Evolutionary conservation across 768 basidiomycete genomes (phyloP).

Genomic region (Crucibulum laeve): DNA sequence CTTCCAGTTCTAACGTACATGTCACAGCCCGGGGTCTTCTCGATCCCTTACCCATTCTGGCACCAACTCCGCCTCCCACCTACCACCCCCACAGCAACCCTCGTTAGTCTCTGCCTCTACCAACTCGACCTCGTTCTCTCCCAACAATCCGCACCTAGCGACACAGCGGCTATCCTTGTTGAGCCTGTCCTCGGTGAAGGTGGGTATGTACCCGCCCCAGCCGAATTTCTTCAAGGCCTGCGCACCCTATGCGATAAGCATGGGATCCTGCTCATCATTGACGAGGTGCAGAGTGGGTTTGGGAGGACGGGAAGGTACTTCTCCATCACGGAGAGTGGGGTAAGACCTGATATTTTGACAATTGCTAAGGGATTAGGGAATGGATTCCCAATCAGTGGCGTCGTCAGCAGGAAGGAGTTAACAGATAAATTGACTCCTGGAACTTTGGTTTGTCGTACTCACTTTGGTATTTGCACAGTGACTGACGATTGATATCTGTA

Average conservation of each 20-base stretch:
- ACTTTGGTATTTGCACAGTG: neutral
- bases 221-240: slow-evolving; percentile 75
- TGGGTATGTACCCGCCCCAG: slow-evolving; percentile 87
- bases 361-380: slow-evolving; percentile 93
- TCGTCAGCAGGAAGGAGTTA: slow-evolving; percentile 75
- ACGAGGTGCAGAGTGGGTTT: slow-evolving; percentile 90
- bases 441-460: slow-evolving; percentile 53
- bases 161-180: slow-evolving; percentile 91
- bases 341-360: slow-evolving; percentile 83
- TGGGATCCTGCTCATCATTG: slow-evolving; percentile 77
- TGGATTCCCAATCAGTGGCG: slow-evolving; percentile 89
- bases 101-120: slow-evolving; percentile 64
- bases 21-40: slow-evolving; percentile 74
- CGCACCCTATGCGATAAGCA: slow-evolving; percentile 84
- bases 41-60: slow-evolving; percentile 89
- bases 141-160: slow-evolving; percentile 78
- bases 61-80: slow-evolving; percentile 68
- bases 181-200: slow-evolving; percentile 96
- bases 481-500: slow-evolving; percentile 20
- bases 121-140: slow-evolving; percentile 73
- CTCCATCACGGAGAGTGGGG: slow-evolving; percentile 77
- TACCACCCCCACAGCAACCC: slow-evolving; percentile 48
- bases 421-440: slow-evolving; percentile 78
- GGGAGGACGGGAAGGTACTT: slow-evolving; percentile 83
- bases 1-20: neutral